These are phyloP conservation scores for Moesziomyces parantarcticus DNA, from an alignment of 1,284 basidiomycete genomes.

Conservation along the genomic window DNA sequence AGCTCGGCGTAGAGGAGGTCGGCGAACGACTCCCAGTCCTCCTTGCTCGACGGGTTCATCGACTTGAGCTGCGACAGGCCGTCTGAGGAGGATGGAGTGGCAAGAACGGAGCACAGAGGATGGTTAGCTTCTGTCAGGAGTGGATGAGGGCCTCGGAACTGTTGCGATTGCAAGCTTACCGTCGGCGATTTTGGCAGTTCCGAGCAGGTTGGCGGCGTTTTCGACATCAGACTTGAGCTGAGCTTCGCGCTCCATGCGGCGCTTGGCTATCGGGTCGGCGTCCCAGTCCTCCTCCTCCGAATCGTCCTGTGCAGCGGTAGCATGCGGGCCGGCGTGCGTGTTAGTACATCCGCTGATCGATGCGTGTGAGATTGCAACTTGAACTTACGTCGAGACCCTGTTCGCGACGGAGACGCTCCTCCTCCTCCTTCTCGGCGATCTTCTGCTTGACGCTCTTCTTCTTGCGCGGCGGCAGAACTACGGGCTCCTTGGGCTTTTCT, in stretches of 20 bases:
- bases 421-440: slow-evolving; percentile 64
- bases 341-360: no score
- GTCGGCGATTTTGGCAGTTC: slow-evolving; percentile 51
- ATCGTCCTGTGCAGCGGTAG: slow-evolving; percentile 5
- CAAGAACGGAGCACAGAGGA: background rate
- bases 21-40: slow-evolving; percentile 62
- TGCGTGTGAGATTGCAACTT: background rate
- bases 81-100: slow-evolving; percentile 6
- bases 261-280: slow-evolving; percentile 50
- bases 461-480: slow-evolving; percentile 57
- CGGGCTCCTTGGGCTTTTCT: slow-evolving; percentile 36
- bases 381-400: slow-evolving; percentile 41
- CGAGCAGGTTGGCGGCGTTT: slow-evolving; percentile 63
- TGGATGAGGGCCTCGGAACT: background rate
- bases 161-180: slow-evolving; percentile 11
- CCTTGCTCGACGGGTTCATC: slow-evolving; percentile 57
- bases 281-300: slow-evolving; percentile 49
- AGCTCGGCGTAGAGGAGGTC: slow-evolving; percentile 46
- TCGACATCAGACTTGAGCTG: slow-evolving; percentile 63
- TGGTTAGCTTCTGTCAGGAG: background rate
- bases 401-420: slow-evolving; percentile 47
- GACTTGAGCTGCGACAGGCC: slow-evolving; percentile 25
- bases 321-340: no score
- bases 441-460: slow-evolving; percentile 65
- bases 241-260: slow-evolving; percentile 55